Base-by-base conservation (phyloP, 176 grass and related monocot genomes). In the Stipa capillata region DNA sequence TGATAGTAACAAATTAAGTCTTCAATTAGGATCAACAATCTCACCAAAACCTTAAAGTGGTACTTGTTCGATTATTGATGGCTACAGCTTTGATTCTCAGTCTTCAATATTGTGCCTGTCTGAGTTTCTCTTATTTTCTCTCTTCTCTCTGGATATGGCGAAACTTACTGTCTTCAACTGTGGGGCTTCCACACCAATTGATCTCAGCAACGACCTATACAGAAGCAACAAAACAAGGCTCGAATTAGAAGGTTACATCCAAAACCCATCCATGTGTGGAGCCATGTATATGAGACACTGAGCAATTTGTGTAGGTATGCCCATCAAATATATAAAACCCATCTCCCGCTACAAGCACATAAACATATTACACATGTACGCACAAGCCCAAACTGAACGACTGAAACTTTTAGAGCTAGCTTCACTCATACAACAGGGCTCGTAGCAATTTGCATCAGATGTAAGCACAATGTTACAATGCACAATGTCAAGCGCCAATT, bases 151-250 rank as follows among this genome's bases (percentile, higher is more conserved):
- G n/a, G n/a, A n/a, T n/a, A n/a, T n/a, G n/a, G n/a, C n/a, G n/a
- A 44, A 79, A 84, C 75, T 74, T 73, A 84, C 86, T 59, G 5
- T 75, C 86, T 88, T 83, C 81, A 88, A 50, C 41, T 75, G 79
- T 79, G 86, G 81, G 20, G 84, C 86, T 69, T 88, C 80, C 42
- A 88, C 29, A 6, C 86, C 86, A 75, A 80, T 84, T 25, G 50
- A 72, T 84, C 52, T 84, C 59, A 88, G 52, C 39, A 88, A 84
- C 33, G 53, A 79, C 32, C 86, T 88, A 65, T 2, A 47, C 23
- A 78, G 4, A 58, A 57, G 25, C 8, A 66, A 72, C 5, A 33
- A 57, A 31, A 74, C 16, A 52, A 15, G 21, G 9, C 3, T 31
- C 16, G 18, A 40, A 59, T 80, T 15, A 79, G 75, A 50, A 36